Base-by-base conservation (phyloP, 2,329 filamentous ascomycete genomes). In the Amphichorda felina region DNA sequence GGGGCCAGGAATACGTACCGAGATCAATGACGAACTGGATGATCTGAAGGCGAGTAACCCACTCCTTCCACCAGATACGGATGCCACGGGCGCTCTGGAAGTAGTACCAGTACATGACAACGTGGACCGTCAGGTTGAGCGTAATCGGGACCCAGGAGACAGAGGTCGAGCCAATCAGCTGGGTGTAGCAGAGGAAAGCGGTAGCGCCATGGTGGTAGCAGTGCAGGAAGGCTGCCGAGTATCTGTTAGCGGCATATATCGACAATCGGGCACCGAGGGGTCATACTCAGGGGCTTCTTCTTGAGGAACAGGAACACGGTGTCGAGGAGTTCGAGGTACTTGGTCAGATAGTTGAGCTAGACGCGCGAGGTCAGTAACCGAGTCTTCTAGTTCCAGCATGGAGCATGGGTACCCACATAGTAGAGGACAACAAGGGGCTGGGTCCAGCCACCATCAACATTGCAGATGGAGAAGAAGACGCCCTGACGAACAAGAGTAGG, bases 91-190 rank as follows among this genome's bases (percentile, higher is more conserved):
- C 88, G 55, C 85, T 89, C 73, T 96, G 89, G 80, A 96, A 96
- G 76, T 96, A 96, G 79, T 96, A 96, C 88, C 88, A 95, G 80
- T 96, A 96, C 89, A 96, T 96, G 57, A 95, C 83, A 40, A 96
- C 89, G 66, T 96, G 89, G 37, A 96, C 89, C 44, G 76, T 77
- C 54, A 96, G 66, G 73, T 96, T 96, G 50, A 96, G 76, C 36
- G 77, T 81, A 57, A 96, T 96, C 43, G 82, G 79, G 38, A 94
- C 85, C 89, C 89, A 96, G 41, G 88, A 94, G 38, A 96, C 89
- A 30, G 89, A 75, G 31, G 89, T 96, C 54, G 84, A 76, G 47
- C 89, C 89, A 53, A 94, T 81, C 46, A 96, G 77, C 68, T 96
- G 89, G 38, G 87, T 94, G 72, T 94, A 96, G 82, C 89, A 95